A percentile compares a stretch with the other conserved stretches of the same genome.
Conservation (phyloP, 2,329 filamentous ascomycete genomes). For the Penicillium sp. region DNA sequence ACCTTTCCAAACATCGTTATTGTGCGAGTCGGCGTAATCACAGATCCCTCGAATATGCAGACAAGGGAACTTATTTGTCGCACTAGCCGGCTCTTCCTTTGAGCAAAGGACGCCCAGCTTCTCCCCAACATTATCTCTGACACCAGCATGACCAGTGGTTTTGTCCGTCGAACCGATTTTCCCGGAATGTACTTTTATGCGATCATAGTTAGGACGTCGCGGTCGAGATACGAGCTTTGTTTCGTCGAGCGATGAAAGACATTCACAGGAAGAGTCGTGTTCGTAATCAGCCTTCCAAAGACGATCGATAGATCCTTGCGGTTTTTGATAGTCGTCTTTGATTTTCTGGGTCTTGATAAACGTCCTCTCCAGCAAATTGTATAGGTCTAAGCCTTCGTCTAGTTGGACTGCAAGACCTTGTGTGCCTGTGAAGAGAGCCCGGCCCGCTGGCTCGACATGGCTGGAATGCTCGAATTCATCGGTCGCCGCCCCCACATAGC, state of each 20-base stretch:
- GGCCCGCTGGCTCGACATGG: background rate
- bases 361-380: background rate
- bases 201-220: background rate
- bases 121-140: background rate
- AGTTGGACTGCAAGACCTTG: background rate
- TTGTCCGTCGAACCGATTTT: background rate
- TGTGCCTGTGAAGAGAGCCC: background rate
- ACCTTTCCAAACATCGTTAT: background rate
- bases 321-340: background rate
- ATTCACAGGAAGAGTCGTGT: background rate
- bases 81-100: background rate
- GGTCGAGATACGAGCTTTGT: background rate
- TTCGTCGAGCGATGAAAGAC: background rate
- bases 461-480: background rate
- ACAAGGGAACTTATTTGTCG: background rate
- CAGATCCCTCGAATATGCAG: slow-evolving; percentile 1
- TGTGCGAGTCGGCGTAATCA: background rate
- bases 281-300: background rate
- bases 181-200: background rate
- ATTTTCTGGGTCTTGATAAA: slow-evolving; percentile 2
- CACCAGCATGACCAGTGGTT: background rate
- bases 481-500: background rate
- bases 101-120: background rate
- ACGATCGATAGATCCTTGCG: background rate
- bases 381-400: background rate